Evolutionary conservation across 352 stramenopile species (phyloP).

Genomic region (Phytophthora capsici): DNA sequence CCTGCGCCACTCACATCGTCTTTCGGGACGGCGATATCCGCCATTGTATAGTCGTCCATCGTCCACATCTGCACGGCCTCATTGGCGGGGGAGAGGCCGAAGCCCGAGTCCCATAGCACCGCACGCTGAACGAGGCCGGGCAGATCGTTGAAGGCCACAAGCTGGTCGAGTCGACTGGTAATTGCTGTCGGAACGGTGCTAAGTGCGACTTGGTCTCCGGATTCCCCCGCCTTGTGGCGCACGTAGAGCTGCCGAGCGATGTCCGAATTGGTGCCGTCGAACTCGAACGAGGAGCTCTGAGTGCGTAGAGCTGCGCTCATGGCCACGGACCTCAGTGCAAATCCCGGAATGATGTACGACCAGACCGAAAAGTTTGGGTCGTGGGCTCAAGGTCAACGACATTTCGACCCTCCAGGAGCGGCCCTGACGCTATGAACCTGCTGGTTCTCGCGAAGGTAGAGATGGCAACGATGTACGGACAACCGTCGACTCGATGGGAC

Average conservation of each 20-base stretch:
- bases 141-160: conserved; percentile 30
- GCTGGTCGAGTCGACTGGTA: conserved; percentile 6
- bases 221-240: conserved; percentile 21
- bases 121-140: conserved; percentile 40
- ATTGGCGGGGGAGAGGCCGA: conserved; percentile 22
- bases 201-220: conserved; percentile 5
- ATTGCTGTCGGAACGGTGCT: conserved; percentile 16
- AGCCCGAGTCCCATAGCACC: conserved; percentile 47
- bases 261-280: conserved; percentile 42
- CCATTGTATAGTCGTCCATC: conserved; percentile 29
- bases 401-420: background rate
- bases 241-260: conserved; percentile 41
- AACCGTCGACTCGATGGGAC: background rate
- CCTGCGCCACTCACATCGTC: conserved; percentile 7
- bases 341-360: background rate
- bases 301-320: too few species aligned
- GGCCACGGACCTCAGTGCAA: background rate
- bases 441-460: conserved; percentile 3
- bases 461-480: background rate
- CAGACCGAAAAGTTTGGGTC: too few species aligned
- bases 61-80: conserved; percentile 31
- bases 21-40: conserved; percentile 29
- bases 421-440: background rate
- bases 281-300: conserved; percentile 17
- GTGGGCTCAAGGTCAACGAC: too few species aligned